Percentiles rank a stretch among this genome's conserved stretches.
Evolutionary conservation across 805 yeast species (phyloP).

Genomic region (Zygosaccharomyces bailii): DNA sequence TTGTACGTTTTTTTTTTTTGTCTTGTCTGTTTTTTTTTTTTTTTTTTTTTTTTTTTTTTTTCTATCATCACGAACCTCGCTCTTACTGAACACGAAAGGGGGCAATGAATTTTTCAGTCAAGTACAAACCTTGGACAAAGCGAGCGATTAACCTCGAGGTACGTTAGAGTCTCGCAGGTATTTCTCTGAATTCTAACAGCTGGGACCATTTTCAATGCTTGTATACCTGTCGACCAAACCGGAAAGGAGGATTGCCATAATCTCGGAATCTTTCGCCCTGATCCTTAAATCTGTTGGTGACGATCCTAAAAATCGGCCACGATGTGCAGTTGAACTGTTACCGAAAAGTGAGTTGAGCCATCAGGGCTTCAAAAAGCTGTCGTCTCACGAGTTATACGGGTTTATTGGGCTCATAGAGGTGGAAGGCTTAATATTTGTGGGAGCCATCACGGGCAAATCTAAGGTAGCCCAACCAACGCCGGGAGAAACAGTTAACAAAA

Average conservation of each 20-base stretch:
- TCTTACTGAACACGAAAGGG: constrained; percentile 5
- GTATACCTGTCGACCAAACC: constrained; percentile 26
- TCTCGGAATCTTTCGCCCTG: constrained; percentile 42
- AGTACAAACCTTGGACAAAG: background rate
- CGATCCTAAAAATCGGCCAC: constrained; percentile 24
- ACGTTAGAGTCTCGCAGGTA: background rate
- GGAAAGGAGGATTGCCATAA: constrained; percentile 30
- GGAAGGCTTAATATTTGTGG: constrained; percentile 63
- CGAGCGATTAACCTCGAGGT: background rate
- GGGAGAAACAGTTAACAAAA: constrained; percentile 74
- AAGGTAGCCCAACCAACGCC: constrained; percentile 81
- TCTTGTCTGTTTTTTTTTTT: background rate
- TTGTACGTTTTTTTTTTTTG: background rate
- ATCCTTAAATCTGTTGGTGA: constrained; percentile 42
- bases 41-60: too few relatives aligned
- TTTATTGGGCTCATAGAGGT: constrained; percentile 79
- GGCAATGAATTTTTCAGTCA: background rate
- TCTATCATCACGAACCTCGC: background rate
- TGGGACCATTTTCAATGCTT: constrained; percentile 17
- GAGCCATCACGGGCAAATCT: constrained; percentile 71
- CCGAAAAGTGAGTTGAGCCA: constrained; percentile 38
- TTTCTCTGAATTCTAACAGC: background rate
- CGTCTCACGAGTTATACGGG: constrained; percentile 51
- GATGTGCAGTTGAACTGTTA: constrained; percentile 50
- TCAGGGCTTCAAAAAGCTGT: constrained; percentile 42